Conservation (phyloP, 2,329 filamentous ascomycete genomes). For the Cordyceps pruinosa region DNA sequence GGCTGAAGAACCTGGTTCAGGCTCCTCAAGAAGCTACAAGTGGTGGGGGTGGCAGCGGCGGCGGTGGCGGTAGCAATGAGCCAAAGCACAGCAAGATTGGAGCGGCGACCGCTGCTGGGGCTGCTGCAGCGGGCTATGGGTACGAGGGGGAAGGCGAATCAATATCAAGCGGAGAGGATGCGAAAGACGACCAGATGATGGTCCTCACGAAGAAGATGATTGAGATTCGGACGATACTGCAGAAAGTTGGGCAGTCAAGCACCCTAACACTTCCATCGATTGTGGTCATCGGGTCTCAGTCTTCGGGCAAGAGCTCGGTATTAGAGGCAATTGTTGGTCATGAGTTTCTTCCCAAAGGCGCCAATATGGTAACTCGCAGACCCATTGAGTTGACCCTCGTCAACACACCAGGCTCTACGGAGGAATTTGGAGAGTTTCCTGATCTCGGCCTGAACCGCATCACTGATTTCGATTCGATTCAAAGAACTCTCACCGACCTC, state of each 20-base stretch:
- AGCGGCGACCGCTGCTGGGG: slow-evolving; percentile 59
- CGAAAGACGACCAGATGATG: slow-evolving; percentile 98
- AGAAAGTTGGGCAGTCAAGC: slow-evolving; percentile 86
- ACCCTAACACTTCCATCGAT: slow-evolving; percentile 88
- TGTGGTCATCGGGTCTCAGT: slow-evolving; percentile 98
- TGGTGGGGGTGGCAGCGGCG: slow-evolving; percentile 46
- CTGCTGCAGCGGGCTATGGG: slow-evolving; percentile 71
- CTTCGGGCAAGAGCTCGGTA: slow-evolving; percentile 95
- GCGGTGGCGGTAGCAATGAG: slow-evolving; percentile 40
- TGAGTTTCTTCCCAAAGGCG: slow-evolving; percentile 95
- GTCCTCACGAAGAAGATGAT: slow-evolving; percentile 99
- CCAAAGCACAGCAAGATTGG: slow-evolving; percentile 54
- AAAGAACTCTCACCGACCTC: slow-evolving; percentile 87
- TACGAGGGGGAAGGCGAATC: slow-evolving; percentile 61
- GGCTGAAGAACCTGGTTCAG: slow-evolving; percentile 68
- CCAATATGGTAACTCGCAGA: slow-evolving; percentile 94
- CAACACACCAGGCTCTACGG: slow-evolving; percentile 80
- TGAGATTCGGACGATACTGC: slow-evolving; percentile 87
- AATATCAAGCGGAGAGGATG: slow-evolving; percentile 55
- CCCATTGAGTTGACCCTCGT: slow-evolving; percentile 95
- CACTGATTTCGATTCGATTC: slow-evolving; percentile 85
- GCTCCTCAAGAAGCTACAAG: slow-evolving; percentile 36
- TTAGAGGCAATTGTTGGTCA: slow-evolving; percentile 95
- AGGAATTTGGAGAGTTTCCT: slow-evolving; percentile 94
- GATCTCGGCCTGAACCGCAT: slow-evolving; percentile 84